A percentile compares a stretch with the other conserved stretches of the same genome.
Evolutionary conservation across 345 rosid genomes (phyloP).

Genomic region (Isatis tinctoria): DNA sequence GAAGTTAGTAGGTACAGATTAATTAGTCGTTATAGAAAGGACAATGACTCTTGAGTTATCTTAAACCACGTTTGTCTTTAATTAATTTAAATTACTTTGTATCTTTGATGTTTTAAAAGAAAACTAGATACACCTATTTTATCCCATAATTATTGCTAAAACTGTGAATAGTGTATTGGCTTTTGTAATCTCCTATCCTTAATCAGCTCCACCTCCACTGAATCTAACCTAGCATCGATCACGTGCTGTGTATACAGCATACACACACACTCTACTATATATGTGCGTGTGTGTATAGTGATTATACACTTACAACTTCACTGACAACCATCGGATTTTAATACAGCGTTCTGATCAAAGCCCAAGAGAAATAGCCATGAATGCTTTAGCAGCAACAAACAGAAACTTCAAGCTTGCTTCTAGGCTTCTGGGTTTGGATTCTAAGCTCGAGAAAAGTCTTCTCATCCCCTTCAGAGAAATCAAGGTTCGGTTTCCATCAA

Average conservation of each 20-base stretch:
- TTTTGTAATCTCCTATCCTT: neutral
- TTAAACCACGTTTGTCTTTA: constrained; percentile 1
- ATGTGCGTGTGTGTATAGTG: neutral
- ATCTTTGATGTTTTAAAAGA: neutral
- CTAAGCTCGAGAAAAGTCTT: constrained; percentile 90
- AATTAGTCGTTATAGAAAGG: neutral
- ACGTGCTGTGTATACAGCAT: constrained; percentile 17
- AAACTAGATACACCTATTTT: neutral
- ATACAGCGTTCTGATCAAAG: constrained; percentile 20
- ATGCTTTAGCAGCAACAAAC: constrained; percentile 94
- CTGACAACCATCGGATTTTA: neutral
- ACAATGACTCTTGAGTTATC: constrained; percentile 5
- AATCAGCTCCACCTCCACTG: constrained; percentile 32
- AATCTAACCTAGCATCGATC: constrained; percentile 31
- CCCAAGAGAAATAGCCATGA: constrained; percentile 49
- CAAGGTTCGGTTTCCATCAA: constrained; percentile 48
- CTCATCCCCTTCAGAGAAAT: constrained; percentile 97
- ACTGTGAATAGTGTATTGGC: neutral
- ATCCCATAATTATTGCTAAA: neutral
- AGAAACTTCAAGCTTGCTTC: constrained; percentile 92
- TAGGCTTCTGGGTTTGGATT: constrained; percentile 86
- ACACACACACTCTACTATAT: neutral
- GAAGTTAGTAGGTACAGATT: neutral
- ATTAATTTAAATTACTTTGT: neutral
- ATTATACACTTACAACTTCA: neutral